Percentiles rank a stretch among this genome's conserved stretches.
phyloP scores from a whole-genome alignment of 2,329 filamentous ascomycete genomes.

The Talaromyces marneffei region DNA sequence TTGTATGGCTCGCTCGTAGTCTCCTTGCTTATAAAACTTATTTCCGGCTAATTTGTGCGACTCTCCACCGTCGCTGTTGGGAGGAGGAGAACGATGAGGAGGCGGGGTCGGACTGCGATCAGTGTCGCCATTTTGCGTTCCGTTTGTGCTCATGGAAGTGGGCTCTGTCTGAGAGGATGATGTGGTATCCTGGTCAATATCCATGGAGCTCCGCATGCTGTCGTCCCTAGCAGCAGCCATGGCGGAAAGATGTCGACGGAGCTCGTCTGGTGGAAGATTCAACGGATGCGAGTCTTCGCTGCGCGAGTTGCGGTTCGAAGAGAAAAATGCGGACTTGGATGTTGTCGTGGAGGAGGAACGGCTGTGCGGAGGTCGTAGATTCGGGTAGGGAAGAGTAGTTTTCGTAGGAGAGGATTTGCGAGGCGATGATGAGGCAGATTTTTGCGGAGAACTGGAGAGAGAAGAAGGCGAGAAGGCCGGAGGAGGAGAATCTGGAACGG shows the following conservation, averaged over 20 bases:
- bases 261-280: constrained; percentile 83
- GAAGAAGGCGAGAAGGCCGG: constrained; percentile 1
- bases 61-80: constrained; percentile 76
- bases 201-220: constrained; percentile 59
- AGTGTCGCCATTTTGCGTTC: constrained; percentile 24
- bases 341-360: constrained; percentile 26
- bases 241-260: constrained; percentile 62
- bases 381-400: constrained; percentile 16
- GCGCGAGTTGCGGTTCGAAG: constrained; percentile 33
- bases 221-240: constrained; percentile 44
- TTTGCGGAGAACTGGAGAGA: constrained; percentile 17
- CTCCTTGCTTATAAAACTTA: constrained; percentile 92
- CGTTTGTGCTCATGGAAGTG: constrained; percentile 14
- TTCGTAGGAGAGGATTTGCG: constrained; percentile 18
- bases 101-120: constrained; percentile 43
- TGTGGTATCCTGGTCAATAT: constrained; percentile 62
- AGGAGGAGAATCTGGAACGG: constrained; percentile 12
- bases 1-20: constrained; percentile 79
- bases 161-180: constrained; percentile 50
- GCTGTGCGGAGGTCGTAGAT: constrained; percentile 20
- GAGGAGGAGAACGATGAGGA: constrained; percentile 35
- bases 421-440: constrained; percentile 16
- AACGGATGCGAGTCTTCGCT: constrained; percentile 76
- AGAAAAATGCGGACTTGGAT: constrained; percentile 25
- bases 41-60: constrained; percentile 88